Evolutionary conservation across 2,329 filamentous ascomycete species (phyloP), one percentile per base, ranked within the genome.

Genomic region (Epichloe festucae): DNA sequence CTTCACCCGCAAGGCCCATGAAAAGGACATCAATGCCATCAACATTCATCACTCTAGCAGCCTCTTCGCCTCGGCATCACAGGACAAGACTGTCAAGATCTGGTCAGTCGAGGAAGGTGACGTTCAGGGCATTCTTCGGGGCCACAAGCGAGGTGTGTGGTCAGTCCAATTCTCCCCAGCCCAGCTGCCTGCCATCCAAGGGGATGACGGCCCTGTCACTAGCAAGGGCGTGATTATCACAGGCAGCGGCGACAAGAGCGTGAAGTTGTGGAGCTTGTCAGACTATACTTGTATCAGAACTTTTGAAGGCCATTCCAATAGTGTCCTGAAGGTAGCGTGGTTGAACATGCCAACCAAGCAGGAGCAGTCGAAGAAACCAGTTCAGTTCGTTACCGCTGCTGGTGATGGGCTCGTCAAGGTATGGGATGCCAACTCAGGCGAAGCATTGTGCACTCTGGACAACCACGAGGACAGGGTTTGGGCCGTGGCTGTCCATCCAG

Each of bases 1-100:
- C 4, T 98, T 87, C 66, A 97, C 93, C 1, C 81, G 93, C 52
- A 95, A 96, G 67, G 93, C 93, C 1, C 93, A 98, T 68, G 93
- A 98, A 63, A 98, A 98, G 65, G 93, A 98, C 59, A 98, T 98
- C 69, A 98, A 98, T 61, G 89, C 93, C 2, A 79, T 98, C 48
- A 89, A 94, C 57, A 76, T 93, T 11, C 87, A 89, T 56, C 77
- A 82, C 21, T 75, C 78, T 1, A 81, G 80, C 4, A 79, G 82
- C n/a, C 70, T 96, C 1, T 97, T 98, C 63, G 94, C 91, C 3
- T 96, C 93, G 1, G 91, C 93, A 34, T 97, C 91, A 5, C 93
- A 98, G 69, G 93, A 98, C 66, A 87, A 89, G 58, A 94, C 89
- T 0, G 89, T 97, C 58, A 98, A 97, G 71, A 93, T 98, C 53